Base-by-base conservation (phyloP, 2,329 filamentous ascomycete species). In the Epichloe bromicola region DNA sequence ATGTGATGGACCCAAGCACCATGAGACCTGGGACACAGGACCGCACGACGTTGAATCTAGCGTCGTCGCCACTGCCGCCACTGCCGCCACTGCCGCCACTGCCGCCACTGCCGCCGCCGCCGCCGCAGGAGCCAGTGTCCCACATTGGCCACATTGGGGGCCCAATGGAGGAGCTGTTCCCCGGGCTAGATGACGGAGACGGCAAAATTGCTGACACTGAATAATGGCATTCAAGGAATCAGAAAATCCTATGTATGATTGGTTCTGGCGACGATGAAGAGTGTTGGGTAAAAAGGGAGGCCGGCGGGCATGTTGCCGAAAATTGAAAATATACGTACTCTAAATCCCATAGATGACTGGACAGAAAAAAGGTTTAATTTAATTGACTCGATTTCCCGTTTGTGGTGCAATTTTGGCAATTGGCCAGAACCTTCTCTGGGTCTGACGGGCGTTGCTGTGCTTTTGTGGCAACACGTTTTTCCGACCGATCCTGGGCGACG, bases 391-490 rank as follows among this genome's bases (percentile, higher is more conserved):
- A 30, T 8, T 4, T 30, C 8, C 30, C 10, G 10, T 30, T 30
- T 30, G 26, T 30, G 11, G 30, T 30, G 30, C 10, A 30, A 11
- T 30, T 51, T 38, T 8, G 49, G 49, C 46, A 54, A 51, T 42
- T 42, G 33, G 50, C 52, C 52, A 54, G 52, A 54, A 54, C 50
- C 41, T 54, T 54, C 52, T 54, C 52, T 54, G 52, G 52, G 52
- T 54, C 50, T 48, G 39, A 30, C 14, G 2, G 36, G 10, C 23
- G 23, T 17, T 43, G 40, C 46, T 14, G 34, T 48, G 40, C 23
- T 15, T 26, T 5, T 59, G 58, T 60, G 58, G 61, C 63, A 47
- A 49, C 44, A 65, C 61, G 62, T 69, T 70, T 70, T 67, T 54
- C 52, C 52, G 50, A 59, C 67, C 68, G 68, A 68, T 53, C 48